Evolutionary conservation across 2,329 filamentous ascomycete species (phyloP), one percentile per base, ranked within the genome.

Genomic region (Drechslerella stenobrocha): DNA sequence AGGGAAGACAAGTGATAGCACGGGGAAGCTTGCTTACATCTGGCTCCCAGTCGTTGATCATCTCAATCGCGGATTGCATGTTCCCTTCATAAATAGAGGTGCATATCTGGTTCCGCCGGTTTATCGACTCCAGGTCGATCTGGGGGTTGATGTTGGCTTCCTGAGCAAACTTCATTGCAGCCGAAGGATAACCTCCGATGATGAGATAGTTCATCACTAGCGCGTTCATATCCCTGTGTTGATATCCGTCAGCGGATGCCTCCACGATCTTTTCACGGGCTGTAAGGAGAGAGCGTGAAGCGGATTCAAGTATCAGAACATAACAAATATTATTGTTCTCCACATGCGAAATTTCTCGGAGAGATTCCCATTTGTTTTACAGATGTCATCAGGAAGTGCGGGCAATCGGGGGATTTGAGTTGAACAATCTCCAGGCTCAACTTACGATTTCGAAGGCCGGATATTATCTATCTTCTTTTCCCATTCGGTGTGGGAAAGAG

Each of bases 341-440:
- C 87, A 89, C 93, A 98, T 83, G 78, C 73, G 72, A 77, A 79
- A 80, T 78, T 84, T 83, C 89, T 97, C 89, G 88, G 93, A 98
- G 95, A 98, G 93, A 98, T 98, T 98, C 93, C 93, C 93, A 98
- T 85, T 83, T 96, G 95, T 87, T 89, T 86, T 86, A 82, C 80
- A 79, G 79, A 82, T 81, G 89, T 95, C 91, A 95, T 95, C 81
- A 84, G 80, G 73, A 9, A 40, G 30, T 79, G 73, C 74, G 76
- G 73, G 74, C 74, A 74, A 70, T 46, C 56, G 28, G 51, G 56
- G 47, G 23, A 57, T 46, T 52, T 45, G 11, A 52, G 18, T 15
- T 28, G 42, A 34, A 26, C 51, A 52, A 52, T 18, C 30, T 22
- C 28, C 48, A 5, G 26, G 18, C 9, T 73, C 44, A 71, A 82